Conservation (phyloP, 495 filamentous ascomycete species). For the Cercophora sp. region DNA sequence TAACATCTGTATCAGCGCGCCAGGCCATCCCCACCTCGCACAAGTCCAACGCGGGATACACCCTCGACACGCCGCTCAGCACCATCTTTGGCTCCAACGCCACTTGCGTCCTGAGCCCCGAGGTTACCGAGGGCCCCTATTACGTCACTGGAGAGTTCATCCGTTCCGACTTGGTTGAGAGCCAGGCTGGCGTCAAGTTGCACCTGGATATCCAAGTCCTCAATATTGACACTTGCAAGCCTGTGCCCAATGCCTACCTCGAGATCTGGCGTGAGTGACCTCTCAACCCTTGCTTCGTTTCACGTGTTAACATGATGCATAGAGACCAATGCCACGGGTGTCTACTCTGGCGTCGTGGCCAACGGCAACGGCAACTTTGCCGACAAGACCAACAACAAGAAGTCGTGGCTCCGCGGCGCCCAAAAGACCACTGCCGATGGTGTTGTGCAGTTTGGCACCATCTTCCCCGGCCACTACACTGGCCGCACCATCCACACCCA, state of each 20-base stretch:
- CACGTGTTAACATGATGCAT: conserved; percentile 37
- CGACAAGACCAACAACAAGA: conserved; percentile 42
- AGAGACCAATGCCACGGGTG: conserved; percentile 42
- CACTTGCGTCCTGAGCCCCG: conserved; percentile 49
- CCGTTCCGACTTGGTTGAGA: conserved; percentile 53
- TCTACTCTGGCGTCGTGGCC: conserved; percentile 53
- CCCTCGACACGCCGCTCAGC: conserved; percentile 10
- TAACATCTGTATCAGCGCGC: no score
- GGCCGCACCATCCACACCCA: conserved; percentile 44
- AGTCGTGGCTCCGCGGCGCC: conserved; percentile 50
- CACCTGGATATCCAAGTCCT: conserved; percentile 59
- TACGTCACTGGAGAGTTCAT: conserved; percentile 47
- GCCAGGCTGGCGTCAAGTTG: conserved; percentile 51
- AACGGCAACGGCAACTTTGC: conserved; percentile 41
- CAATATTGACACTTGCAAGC: conserved; percentile 55
- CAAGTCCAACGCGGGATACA: conserved; percentile 10
- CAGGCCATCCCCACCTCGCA: no score
- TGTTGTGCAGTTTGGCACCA: conserved; percentile 46
- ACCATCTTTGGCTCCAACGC: conserved; percentile 46
- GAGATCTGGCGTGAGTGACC: conserved; percentile 52
- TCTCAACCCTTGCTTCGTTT: conserved; percentile 42
- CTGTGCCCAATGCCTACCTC: conserved; percentile 51
- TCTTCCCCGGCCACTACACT: conserved; percentile 56
- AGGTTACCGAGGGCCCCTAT: conserved; percentile 55
- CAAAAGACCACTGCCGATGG: conserved; percentile 45